Conservation (phyloP, 805 yeast species). For the Hanseniaspora mollemarum region DNA sequence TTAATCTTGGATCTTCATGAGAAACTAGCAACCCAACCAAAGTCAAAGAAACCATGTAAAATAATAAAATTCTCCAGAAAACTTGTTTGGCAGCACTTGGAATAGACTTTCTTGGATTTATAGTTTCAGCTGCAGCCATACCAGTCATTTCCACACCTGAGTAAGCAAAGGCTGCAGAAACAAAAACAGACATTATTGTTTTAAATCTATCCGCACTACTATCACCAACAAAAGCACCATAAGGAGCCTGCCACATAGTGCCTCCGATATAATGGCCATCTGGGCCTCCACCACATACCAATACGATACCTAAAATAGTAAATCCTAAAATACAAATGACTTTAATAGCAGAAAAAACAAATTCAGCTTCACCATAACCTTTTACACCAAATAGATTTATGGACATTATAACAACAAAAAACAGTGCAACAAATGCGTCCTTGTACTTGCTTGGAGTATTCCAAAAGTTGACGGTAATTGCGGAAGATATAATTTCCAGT, state of each 20-base stretch:
- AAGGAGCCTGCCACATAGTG: constrained; percentile 35
- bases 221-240: constrained; percentile 50
- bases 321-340: constrained; percentile 42
- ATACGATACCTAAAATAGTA: constrained; percentile 42
- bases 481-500: constrained; percentile 42
- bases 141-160: constrained; percentile 45
- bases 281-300: constrained; percentile 37
- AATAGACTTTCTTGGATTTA: constrained; percentile 37
- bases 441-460: constrained; percentile 36
- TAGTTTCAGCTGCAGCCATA: constrained; percentile 40
- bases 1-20: constrained; percentile 33
- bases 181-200: constrained; percentile 44
- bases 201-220: constrained; percentile 34
- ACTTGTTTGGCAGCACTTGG: constrained; percentile 47
- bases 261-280: constrained; percentile 39
- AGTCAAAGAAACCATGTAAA: constrained; percentile 36
- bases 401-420: constrained; percentile 36
- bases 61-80: constrained; percentile 44
- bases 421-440: constrained; percentile 40
- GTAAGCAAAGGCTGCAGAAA: constrained; percentile 46
- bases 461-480: constrained; percentile 46
- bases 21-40: constrained; percentile 41
- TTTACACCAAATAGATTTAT: constrained; percentile 46
- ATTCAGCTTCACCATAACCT: constrained; percentile 47
- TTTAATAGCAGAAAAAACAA: constrained; percentile 39